These are phyloP conservation scores for Mycosphaerella sp. DNA, from an alignment of 2,329 filamentous ascomycete genomes.

Conservation along the genomic window DNA sequence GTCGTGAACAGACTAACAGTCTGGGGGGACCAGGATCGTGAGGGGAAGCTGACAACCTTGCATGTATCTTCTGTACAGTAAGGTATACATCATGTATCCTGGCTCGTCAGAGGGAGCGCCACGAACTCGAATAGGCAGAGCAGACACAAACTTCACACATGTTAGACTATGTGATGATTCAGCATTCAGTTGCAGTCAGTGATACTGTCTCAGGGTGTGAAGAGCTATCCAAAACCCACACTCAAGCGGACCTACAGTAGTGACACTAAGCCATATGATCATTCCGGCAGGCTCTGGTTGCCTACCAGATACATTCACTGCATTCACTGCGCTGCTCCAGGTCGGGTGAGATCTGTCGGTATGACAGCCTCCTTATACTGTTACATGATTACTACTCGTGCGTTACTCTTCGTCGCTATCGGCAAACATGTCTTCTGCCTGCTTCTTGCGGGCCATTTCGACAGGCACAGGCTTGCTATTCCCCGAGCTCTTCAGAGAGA, in stretches of 20 bases:
- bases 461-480: slow-evolving; percentile 22
- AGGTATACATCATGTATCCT: not conserved
- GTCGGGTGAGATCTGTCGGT: too few species aligned
- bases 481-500: slow-evolving; percentile 21
- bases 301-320: too few species aligned
- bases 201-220: too few species aligned
- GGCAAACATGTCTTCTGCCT: slow-evolving; percentile 82
- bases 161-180: not conserved
- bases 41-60: slow-evolving; percentile 15
- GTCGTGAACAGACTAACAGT: slow-evolving; percentile 3
- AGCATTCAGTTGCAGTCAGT: not conserved
- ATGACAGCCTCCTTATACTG: too few species aligned
- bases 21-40: slow-evolving; percentile 4
- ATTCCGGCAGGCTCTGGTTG: too few species aligned
- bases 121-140: not conserved
- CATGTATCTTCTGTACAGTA: not conserved
- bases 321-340: too few species aligned
- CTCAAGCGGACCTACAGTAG: too few species aligned
- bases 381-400: not conserved
- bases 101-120: not conserved
- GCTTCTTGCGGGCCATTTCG: slow-evolving; percentile 55
- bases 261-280: too few species aligned
- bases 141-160: not conserved
- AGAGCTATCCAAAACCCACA: too few species aligned
- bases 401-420: slow-evolving; percentile 56